These are phyloP conservation scores for Sporothrix dimorphospora DNA, from an alignment of 2,329 filamentous ascomycete species.

Conservation along the genomic window DNA sequence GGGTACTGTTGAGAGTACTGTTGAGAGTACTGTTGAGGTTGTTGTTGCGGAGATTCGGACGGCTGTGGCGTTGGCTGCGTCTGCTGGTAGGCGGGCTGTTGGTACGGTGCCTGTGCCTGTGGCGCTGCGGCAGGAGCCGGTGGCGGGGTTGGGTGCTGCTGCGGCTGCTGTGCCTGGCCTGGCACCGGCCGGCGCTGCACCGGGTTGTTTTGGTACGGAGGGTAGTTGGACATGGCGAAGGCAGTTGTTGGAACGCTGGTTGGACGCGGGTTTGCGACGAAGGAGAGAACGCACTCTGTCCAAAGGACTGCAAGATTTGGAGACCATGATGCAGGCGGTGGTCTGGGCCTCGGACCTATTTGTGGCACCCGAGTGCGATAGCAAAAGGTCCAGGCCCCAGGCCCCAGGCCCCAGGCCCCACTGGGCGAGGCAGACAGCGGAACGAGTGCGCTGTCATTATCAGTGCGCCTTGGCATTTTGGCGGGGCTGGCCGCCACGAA, in stretches of 20 bases:
- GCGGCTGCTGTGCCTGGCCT: conserved; percentile 7
- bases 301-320: background rate
- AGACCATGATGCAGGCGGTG: background rate
- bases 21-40: background rate
- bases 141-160: background rate
- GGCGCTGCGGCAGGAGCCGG: background rate
- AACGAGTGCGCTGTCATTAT: background rate
- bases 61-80: background rate
- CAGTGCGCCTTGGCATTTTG: background rate
- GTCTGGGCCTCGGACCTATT: background rate
- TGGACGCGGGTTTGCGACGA: background rate
- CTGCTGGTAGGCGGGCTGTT: background rate
- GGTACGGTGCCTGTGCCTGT: conserved; percentile 4
- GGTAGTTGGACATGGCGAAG: conserved; percentile 9
- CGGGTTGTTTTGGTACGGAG: background rate
- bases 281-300: background rate
- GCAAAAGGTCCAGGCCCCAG: background rate
- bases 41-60: background rate
- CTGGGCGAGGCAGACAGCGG: background rate
- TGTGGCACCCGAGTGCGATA: background rate
- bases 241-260: background rate
- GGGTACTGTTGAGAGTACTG: background rate
- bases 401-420: too few species aligned
- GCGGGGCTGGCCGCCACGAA: background rate
- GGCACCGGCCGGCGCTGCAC: conserved; percentile 20